These are phyloP conservation scores for Entophlyctis helioformis DNA, from an alignment of 192 early-diverging fungal species.

Conservation along the genomic window DNA sequence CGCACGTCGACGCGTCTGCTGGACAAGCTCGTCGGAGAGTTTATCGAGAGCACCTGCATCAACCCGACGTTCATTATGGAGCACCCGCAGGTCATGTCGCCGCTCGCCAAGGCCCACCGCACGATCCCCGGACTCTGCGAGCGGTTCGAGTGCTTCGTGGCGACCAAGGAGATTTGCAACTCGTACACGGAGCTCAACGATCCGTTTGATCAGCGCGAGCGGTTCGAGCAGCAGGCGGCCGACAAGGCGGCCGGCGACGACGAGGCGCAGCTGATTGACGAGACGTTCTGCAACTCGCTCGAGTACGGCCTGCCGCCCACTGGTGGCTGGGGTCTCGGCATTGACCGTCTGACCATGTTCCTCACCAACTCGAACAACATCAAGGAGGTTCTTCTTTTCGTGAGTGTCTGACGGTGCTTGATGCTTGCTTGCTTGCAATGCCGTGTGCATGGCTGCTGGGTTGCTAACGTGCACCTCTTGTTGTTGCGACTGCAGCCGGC, in stretches of 20 bases:
- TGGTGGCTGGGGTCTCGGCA: conserved; percentile 69
- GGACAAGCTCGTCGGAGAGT: conserved; percentile 68
- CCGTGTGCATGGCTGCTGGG: not conserved
- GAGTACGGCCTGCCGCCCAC: conserved; percentile 98
- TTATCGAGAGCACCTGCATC: conserved; percentile 37
- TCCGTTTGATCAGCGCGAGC: conserved; percentile 95
- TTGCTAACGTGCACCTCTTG: not conserved
- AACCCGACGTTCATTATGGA: conserved; percentile 91
- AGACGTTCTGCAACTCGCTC: conserved; percentile 90
- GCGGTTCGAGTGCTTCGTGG: conserved; percentile 97
- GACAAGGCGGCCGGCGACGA: conserved; percentile 99
- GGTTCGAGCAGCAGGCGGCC: conserved; percentile 92
- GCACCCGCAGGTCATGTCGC: conserved; percentile 99
- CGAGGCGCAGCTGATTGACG: conserved; percentile 96
- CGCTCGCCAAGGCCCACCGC: conserved; percentile 94
- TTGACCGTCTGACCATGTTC: conserved; percentile 98
- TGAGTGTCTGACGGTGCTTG: conserved; percentile 12
- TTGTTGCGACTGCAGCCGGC: conserved; percentile 20
- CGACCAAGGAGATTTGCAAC: conserved; percentile 98
- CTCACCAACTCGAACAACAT: conserved; percentile 97
- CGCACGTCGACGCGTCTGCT: conserved; percentile 85
- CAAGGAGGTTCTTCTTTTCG: conserved; percentile 75
- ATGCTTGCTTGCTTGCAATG: not conserved
- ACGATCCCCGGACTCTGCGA: conserved; percentile 83
- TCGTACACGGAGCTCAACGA: conserved; percentile 99